phyloP scores from a whole-genome alignment of 1,284 basidiomycete species.

The Ceratobasidium sp. region DNA sequence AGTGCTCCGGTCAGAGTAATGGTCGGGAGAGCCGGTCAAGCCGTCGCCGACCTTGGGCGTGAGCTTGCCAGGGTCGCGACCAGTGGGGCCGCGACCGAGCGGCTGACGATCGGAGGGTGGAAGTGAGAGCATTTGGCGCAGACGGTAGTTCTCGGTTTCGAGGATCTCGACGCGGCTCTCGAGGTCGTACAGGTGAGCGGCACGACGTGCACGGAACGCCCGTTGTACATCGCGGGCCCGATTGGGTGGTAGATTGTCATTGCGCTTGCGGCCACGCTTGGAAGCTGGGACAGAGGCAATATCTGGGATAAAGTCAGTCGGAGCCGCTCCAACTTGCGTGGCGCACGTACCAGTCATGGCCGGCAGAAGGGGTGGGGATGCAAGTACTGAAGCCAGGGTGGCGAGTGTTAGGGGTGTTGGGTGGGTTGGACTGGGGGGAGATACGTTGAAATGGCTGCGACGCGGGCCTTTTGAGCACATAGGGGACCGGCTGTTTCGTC shows the following conservation, averaged over 20 bases:
- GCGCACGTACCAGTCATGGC: neutral
- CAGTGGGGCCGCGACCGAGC: slow-evolving; percentile 81
- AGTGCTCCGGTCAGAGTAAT: slow-evolving; percentile 36
- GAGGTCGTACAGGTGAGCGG: slow-evolving; percentile 84
- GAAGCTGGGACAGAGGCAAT: slow-evolving; percentile 25
- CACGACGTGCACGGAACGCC: slow-evolving; percentile 88
- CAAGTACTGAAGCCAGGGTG: slow-evolving; percentile 34
- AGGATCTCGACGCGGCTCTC: slow-evolving; percentile 83
- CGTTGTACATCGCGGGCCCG: slow-evolving; percentile 91
- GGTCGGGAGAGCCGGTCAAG: slow-evolving; percentile 12
- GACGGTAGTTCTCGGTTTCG: slow-evolving; percentile 81
- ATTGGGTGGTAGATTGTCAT: slow-evolving; percentile 90
- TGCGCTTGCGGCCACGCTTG: slow-evolving; percentile 82
- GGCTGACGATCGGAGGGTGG: slow-evolving; percentile 73
- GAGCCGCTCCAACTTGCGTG: neutral
- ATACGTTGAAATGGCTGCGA: slow-evolving; percentile 13
- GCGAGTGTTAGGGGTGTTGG: slow-evolving; percentile 18
- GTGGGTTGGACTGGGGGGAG: slow-evolving; percentile 17
- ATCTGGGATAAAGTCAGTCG: slow-evolving; percentile 12
- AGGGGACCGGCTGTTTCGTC: slow-evolving; percentile 36
- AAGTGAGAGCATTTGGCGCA: slow-evolving; percentile 76
- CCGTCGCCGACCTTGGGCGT: slow-evolving; percentile 25
- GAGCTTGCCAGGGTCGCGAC: slow-evolving; percentile 57
- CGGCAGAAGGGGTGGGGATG: slow-evolving; percentile 19
- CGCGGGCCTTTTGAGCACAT: slow-evolving; percentile 32